phyloP scores from a whole-genome alignment of 2,329 filamentous ascomycete species.

The Coniella vitis region DNA sequence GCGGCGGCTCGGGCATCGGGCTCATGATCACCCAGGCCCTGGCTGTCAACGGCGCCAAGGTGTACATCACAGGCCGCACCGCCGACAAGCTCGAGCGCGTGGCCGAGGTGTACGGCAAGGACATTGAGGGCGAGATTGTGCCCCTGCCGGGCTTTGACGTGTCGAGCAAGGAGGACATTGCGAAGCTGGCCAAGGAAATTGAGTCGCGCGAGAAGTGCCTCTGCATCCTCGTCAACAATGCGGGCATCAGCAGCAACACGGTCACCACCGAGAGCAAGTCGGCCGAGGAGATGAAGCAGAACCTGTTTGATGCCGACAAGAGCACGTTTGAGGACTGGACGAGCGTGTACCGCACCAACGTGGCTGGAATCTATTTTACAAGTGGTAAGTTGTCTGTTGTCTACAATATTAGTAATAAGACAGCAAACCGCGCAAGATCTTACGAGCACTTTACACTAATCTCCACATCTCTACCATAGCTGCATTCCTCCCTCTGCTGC shows the following conservation, averaged over 20 bases:
- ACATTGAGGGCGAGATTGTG: slow-evolving; percentile 48
- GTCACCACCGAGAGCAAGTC: slow-evolving; percentile 49
- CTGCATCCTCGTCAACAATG: slow-evolving; percentile 63
- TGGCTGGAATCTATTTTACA: slow-evolving; percentile 61
- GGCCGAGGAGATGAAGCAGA: slow-evolving; percentile 44
- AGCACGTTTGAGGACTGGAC: slow-evolving; percentile 62
- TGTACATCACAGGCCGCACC: slow-evolving; percentile 64
- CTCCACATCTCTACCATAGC: slow-evolving; percentile 37
- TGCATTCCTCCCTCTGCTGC: slow-evolving; percentile 55
- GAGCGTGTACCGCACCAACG: slow-evolving; percentile 67
- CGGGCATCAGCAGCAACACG: slow-evolving; percentile 51
- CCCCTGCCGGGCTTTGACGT: slow-evolving; percentile 53
- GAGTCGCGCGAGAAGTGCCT: slow-evolving; percentile 48
- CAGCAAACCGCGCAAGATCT: too few species aligned
- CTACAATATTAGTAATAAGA: neutral
- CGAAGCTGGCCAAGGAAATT: slow-evolving; percentile 50
- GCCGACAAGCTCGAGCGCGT: slow-evolving; percentile 55
- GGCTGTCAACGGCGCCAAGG: slow-evolving; percentile 25
- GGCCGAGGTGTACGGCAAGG: slow-evolving; percentile 50
- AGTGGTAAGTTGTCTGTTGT: slow-evolving; percentile 3
- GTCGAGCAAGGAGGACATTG: slow-evolving; percentile 53
- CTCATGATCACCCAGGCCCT: slow-evolving; percentile 26
- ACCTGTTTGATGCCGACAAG: slow-evolving; percentile 59
- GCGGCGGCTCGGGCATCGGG: slow-evolving; percentile 28
- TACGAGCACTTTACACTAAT: too few species aligned